Evolutionary conservation across 1,284 basidiomycete species (phyloP).

Genomic region (Chondrostereum purpureum): DNA sequence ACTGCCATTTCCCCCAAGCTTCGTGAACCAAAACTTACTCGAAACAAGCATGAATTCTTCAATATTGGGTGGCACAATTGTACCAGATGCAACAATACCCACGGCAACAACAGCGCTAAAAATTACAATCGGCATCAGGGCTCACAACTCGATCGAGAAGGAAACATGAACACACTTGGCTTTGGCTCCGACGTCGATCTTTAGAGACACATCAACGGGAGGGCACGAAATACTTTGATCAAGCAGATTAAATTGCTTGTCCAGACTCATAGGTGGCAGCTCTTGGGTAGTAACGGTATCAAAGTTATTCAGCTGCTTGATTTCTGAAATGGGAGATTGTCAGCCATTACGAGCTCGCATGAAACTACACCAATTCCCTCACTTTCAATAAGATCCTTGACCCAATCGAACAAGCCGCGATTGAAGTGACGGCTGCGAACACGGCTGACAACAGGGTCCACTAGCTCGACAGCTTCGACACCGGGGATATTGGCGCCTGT

Average conservation of each 20-base stretch:
- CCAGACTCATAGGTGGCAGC: constrained; percentile 11
- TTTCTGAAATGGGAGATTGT: constrained; percentile 27
- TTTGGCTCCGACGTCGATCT: constrained; percentile 13
- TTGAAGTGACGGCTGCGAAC: constrained; percentile 8
- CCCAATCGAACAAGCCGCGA: constrained; percentile 13
- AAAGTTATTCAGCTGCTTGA: constrained; percentile 5
- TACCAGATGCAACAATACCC: constrained; percentile 12
- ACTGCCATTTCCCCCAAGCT: too few species aligned
- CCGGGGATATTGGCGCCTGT: constrained; percentile 21
- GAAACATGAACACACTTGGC: constrained; percentile 22
- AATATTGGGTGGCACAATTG: constrained; percentile 12
- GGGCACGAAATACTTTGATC: constrained; percentile 16
- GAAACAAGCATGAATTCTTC: constrained; percentile 10
- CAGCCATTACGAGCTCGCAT: constrained; percentile 26
- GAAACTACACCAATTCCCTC: constrained; percentile 20
- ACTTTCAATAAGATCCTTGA: constrained; percentile 23
- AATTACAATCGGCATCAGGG: too few species aligned
- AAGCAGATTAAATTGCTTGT: constrained; percentile 17
- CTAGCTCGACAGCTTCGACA: constrained; percentile 15
- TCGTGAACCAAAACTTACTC: constrained; percentile 6
- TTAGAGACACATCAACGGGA: constrained; percentile 13
- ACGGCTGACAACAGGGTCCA: constrained; percentile 11
- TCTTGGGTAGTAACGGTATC: constrained; percentile 8
- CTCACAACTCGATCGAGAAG: constrained; percentile 35
- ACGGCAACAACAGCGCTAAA: constrained; percentile 6